Percentiles rank a stretch among this genome's conserved stretches.
Conservation (phyloP, 2,329 filamentous ascomycete species). For the Diaporthe sp. region DNA sequence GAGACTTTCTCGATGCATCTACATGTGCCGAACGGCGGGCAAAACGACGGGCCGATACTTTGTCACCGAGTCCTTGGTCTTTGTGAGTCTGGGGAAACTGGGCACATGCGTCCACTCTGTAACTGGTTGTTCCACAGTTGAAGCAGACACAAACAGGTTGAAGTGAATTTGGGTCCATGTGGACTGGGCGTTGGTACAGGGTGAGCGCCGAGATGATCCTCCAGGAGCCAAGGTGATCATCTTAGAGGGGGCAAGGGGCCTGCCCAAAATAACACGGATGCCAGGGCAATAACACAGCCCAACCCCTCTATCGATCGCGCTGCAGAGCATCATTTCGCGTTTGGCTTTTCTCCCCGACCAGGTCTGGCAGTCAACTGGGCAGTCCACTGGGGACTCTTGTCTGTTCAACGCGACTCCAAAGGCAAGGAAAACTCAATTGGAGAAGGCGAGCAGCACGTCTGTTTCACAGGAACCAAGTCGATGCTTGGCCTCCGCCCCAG, state of each 20-base stretch:
- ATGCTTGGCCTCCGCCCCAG: conserved; percentile 64
- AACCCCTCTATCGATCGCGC: conserved; percentile 14
- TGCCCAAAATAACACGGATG: conserved; percentile 26
- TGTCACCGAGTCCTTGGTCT: neutral
- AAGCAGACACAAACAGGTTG: neutral
- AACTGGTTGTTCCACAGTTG: neutral
- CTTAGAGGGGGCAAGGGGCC: conserved; percentile 16
- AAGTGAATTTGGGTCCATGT: conserved; percentile 4
- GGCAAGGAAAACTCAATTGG: conserved; percentile 5
- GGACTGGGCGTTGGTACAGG: neutral
- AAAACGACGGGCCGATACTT: neutral
- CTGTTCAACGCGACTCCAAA: neutral
- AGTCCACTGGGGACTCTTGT: neutral
- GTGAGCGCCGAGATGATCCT: conserved; percentile 27
- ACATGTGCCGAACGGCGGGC: no score
- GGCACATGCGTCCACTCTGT: neutral
- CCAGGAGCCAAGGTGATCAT: conserved; percentile 26
- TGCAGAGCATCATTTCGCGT: conserved; percentile 16
- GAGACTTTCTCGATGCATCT: no score
- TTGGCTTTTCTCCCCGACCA: conserved; percentile 4
- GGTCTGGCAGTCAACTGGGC: neutral
- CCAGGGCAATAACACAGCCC: conserved; percentile 23
- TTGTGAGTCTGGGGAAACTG: neutral
- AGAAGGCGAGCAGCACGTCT: neutral
- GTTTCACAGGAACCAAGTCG: conserved; percentile 44